Conservation (phyloP, 352 stramenopile species). For the Blastocystis sp. region DNA sequence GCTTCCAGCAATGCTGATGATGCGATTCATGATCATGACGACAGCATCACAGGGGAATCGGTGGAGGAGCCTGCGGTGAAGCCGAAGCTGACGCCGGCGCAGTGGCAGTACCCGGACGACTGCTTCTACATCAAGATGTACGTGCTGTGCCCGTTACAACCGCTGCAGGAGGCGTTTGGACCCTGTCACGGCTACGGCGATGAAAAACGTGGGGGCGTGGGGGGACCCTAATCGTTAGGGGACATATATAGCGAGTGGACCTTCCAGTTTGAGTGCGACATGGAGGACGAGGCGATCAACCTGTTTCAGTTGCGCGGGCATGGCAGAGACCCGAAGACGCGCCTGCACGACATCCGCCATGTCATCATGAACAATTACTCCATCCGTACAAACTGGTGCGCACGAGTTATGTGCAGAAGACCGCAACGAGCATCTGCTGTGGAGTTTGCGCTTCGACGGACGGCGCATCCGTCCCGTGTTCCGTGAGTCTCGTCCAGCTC, state of each 20-base stretch:
- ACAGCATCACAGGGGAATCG: neutral
- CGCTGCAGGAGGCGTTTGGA: constrained; percentile 17
- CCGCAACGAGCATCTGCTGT: constrained; percentile 42
- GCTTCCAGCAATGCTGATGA: too few relatives aligned
- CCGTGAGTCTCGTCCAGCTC: neutral
- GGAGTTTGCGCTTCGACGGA: constrained; percentile 58
- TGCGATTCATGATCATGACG: neutral
- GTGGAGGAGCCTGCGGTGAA: neutral
- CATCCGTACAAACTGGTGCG: neutral
- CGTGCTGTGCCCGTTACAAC: constrained; percentile 5
- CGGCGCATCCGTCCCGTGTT: constrained; percentile 33
- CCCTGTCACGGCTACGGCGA: constrained; percentile 7
- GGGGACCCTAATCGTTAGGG: neutral
- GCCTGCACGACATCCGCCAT: constrained; percentile 44
- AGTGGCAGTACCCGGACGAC: constrained; percentile 54
- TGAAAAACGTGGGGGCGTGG: neutral
- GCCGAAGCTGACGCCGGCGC: neutral
- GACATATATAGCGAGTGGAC: constrained; percentile 47
- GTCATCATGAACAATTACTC: constrained; percentile 45
- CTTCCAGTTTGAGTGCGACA: neutral
- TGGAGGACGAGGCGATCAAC: constrained; percentile 16
- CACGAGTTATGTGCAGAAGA: neutral
- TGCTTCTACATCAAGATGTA: constrained; percentile 68
- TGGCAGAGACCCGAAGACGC: constrained; percentile 10
- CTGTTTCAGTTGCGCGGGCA: constrained; percentile 54